phyloP scores from a whole-genome alignment of 495 filamentous ascomycete species.

The Aspergillus steynii region DNA sequence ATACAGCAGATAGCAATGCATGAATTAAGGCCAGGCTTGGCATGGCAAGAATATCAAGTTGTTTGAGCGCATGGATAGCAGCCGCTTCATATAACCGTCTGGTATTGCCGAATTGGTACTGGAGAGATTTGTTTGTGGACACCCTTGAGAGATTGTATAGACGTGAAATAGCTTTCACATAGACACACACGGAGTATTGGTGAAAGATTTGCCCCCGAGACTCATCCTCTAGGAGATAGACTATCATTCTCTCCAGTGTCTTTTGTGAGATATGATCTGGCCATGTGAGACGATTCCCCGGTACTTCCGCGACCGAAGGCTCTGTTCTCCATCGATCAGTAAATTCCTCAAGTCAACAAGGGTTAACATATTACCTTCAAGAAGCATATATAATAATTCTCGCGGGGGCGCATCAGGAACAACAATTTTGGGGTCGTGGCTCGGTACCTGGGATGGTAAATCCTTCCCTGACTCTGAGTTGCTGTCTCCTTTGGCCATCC shows the following conservation, averaged over 20 bases:
- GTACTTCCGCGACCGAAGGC: constrained; percentile 14
- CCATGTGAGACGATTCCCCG: constrained; percentile 18
- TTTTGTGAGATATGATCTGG: constrained; percentile 33
- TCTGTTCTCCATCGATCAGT: constrained; percentile 5
- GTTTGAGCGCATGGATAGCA: constrained; percentile 19
- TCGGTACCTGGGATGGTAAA: background rate
- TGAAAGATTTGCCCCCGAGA: constrained; percentile 20
- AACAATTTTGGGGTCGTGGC: background rate
- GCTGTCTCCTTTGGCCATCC: background rate
- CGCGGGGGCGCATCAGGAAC: constrained; percentile 19
- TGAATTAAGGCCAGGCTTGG: constrained; percentile 28
- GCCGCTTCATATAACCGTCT: constrained; percentile 21
- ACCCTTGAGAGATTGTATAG: constrained; percentile 20
- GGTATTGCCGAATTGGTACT: constrained; percentile 22
- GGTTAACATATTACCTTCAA: constrained; percentile 20
- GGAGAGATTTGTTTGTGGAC: constrained; percentile 18
- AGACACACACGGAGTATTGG: constrained; percentile 32
- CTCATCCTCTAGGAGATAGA: constrained; percentile 14
- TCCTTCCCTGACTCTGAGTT: background rate
- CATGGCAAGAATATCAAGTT: constrained; percentile 23
- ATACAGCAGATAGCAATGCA: constrained; percentile 29
- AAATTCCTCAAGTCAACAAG: too few species aligned
- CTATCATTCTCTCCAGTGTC: constrained; percentile 23
- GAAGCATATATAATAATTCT: constrained; percentile 31
- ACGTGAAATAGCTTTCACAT: constrained; percentile 28